Conservation (phyloP, 495 filamentous ascomycete species). For the Glarea lozoyensis region DNA sequence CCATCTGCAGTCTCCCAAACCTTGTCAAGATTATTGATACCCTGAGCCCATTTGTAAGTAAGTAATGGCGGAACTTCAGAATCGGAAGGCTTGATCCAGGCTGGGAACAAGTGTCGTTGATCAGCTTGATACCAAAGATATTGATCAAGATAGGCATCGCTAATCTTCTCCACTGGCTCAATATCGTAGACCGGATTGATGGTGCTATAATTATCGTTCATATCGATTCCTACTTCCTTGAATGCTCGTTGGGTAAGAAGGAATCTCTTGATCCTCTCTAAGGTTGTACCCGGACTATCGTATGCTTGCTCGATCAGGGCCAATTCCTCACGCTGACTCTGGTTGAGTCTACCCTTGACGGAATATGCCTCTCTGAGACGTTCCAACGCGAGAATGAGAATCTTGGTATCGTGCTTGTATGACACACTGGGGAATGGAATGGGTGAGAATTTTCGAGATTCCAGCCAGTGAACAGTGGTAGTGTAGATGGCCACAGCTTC, state of each 20-base stretch:
- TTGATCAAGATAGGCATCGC: constrained; percentile 96
- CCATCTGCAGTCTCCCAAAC: constrained; percentile 95
- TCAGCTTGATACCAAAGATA: constrained; percentile 99
- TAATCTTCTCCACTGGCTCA: constrained; percentile 99
- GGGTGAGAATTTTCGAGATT: constrained; percentile 95
- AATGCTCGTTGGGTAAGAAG: constrained; percentile 94
- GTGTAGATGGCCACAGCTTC: constrained; percentile 99
- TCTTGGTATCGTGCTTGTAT: constrained; percentile 99
- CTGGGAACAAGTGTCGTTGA: constrained; percentile 93
- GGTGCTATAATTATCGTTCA: constrained; percentile 99
- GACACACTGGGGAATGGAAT: constrained; percentile 99
- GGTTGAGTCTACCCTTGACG: constrained; percentile 93
- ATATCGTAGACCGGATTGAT: constrained; percentile 99
- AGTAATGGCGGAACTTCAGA: constrained; percentile 96
- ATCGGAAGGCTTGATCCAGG: constrained; percentile 99
- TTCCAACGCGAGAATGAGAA: constrained; percentile 92
- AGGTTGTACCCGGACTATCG: constrained; percentile 91
- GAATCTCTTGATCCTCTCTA: constrained; percentile 97
- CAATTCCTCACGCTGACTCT: constrained; percentile 95
- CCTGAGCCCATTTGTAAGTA: constrained; percentile 98
- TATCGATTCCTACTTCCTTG: constrained; percentile 99
- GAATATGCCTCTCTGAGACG: constrained; percentile 93
- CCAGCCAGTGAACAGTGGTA: constrained; percentile 97
- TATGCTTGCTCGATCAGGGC: constrained; percentile 98
- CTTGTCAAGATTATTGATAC: constrained; percentile 97